Percentiles rank a stretch among this genome's conserved stretches.
These are phyloP conservation scores for Acer negundo DNA, from an alignment of 345 rosid genomes.

Conservation along the genomic window DNA sequence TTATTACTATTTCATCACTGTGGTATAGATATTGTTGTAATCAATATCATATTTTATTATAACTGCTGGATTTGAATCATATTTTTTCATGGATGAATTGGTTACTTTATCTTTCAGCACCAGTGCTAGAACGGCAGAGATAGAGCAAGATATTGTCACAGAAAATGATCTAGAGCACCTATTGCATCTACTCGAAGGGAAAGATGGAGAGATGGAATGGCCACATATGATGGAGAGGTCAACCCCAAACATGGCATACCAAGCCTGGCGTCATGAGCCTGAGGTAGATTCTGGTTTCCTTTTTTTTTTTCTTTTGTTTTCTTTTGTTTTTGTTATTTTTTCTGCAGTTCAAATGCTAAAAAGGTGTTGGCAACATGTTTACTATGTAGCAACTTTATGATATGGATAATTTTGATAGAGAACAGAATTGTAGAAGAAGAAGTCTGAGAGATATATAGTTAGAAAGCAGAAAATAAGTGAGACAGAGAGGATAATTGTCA, in stretches of 20 bases:
- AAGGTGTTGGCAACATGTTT: not conserved
- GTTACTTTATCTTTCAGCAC: slow-evolving; percentile 28
- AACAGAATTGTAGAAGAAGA: too few relatives aligned
- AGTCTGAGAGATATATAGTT: too few relatives aligned
- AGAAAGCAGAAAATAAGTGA: too few relatives aligned
- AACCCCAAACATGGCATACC: slow-evolving; percentile 78
- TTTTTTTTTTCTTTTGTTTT: not conserved
- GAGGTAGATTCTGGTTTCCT: slow-evolving; percentile 45
- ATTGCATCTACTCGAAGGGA: slow-evolving; percentile 64
- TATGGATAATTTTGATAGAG: too few relatives aligned
- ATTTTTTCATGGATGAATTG: slow-evolving; percentile 1
- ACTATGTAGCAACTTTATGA: not conserved
- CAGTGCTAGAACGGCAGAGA: slow-evolving; percentile 30
- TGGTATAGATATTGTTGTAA: not conserved
- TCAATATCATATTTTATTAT: not conserved
- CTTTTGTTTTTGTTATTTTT: not conserved
- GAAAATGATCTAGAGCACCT: slow-evolving; percentile 84
- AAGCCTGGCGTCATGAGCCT: slow-evolving; percentile 94
- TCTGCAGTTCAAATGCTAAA: not conserved
- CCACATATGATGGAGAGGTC: slow-evolving; percentile 82
- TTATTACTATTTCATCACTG: not conserved
- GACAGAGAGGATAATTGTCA: too few relatives aligned
- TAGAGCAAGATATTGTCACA: slow-evolving; percentile 50
- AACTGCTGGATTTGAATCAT: not conserved
- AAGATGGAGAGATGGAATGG: slow-evolving; percentile 74